These are phyloP conservation scores for Ambrosia artemisiifolia DNA, from an alignment of 129 eudicot species.

Conservation along the genomic window DNA sequence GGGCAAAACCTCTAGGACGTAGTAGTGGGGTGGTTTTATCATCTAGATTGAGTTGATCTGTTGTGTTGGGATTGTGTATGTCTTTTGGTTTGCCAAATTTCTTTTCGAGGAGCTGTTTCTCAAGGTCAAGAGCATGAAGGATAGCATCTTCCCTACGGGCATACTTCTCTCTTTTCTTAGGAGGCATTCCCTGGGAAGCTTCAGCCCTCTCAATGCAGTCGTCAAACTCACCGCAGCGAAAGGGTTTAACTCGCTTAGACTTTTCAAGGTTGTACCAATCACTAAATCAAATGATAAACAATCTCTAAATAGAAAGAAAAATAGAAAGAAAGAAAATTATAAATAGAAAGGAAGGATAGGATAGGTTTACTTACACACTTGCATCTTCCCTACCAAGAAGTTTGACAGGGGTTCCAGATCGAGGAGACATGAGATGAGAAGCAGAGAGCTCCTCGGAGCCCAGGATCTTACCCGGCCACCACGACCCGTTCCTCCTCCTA, in stretches of 20 bases:
- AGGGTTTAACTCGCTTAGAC: constrained; percentile 68
- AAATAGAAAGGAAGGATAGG: background rate
- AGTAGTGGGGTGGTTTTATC: constrained; percentile 38
- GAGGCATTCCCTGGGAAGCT: constrained; percentile 62
- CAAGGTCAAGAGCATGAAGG: constrained; percentile 69
- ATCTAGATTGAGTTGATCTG: constrained; percentile 27
- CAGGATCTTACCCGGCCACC: constrained; percentile 99
- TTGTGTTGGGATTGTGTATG: background rate
- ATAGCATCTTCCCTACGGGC: constrained; percentile 75
- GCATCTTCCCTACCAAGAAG: constrained; percentile 99
- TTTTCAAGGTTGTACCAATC: constrained; percentile 79
- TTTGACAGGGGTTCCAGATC: constrained; percentile 98
- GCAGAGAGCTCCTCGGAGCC: constrained; percentile 85
- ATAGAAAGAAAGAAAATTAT: background rate
- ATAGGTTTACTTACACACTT: constrained; percentile 68
- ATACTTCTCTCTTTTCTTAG: constrained; percentile 62
- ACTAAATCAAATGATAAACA: background rate
- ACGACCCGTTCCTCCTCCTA: constrained; percentile 90
- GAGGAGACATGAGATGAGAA: constrained; percentile 90
- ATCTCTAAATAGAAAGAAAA: background rate
- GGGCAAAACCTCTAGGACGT: constrained; percentile 47
- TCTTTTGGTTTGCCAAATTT: constrained; percentile 55
- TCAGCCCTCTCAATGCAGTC: constrained; percentile 66
- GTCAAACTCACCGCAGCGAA: constrained; percentile 76
- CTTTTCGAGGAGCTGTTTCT: constrained; percentile 65